Conservation (phyloP, 257 asterid species). For the Anisodus acutangulus region DNA sequence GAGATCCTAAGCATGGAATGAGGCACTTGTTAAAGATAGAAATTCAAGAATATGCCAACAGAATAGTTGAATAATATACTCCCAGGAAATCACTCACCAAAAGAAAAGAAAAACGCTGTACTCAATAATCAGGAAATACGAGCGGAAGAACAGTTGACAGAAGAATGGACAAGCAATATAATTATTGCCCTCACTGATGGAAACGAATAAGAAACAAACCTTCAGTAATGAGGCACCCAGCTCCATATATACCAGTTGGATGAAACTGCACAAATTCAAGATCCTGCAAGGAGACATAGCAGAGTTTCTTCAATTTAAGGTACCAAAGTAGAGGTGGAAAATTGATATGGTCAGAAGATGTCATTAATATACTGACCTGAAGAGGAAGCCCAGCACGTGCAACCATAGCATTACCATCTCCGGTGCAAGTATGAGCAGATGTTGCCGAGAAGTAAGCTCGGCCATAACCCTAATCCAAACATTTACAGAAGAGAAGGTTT, state of each 20-base stretch:
- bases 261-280: constrained; percentile 98
- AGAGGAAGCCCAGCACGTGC: constrained; percentile 99
- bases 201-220: constrained; percentile 47
- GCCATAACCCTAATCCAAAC: constrained; percentile 78
- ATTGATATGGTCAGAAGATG: not conserved
- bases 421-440: constrained; percentile 99
- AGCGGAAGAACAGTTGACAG: constrained; percentile 18
- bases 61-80: not conserved
- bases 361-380: constrained; percentile 52
- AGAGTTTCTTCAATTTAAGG: not conserved
- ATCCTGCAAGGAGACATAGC: constrained; percentile 57
- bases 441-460: constrained; percentile 96
- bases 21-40: not conserved
- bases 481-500: not conserved
- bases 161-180: not conserved
- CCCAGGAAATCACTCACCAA: not conserved
- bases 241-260: constrained; percentile 98
- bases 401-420: constrained; percentile 99
- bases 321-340: not conserved
- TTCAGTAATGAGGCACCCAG: constrained; percentile 98
- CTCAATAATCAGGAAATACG: not conserved
- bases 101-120: not conserved
- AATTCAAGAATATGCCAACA: not conserved
- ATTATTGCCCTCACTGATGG: not conserved
- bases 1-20: constrained; percentile 63